Percentiles rank a stretch among this genome's conserved stretches.
phyloP scores from a whole-genome alignment of 192 early-diverging fungal genomes.

The Haplosporangium gracile region DNA sequence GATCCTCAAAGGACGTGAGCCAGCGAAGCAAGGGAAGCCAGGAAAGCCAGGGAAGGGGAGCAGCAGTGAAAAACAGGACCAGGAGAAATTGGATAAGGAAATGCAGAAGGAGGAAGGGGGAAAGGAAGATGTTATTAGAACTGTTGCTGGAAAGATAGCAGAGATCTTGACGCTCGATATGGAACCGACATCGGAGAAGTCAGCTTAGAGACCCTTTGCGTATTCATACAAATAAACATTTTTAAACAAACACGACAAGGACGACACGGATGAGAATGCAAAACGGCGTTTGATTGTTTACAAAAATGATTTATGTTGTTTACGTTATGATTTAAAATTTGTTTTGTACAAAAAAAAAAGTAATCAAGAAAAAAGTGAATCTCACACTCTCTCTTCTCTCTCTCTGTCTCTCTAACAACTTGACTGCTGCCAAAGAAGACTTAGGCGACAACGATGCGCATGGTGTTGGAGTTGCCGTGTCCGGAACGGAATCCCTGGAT shows the following conservation, averaged over 20 bases:
- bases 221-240: no score
- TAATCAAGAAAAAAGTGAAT: neutral
- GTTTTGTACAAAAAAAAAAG: neutral
- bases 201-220: no score
- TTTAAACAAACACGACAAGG: no score
- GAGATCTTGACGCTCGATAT: no score
- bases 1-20: neutral
- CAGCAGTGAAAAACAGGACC: neutral
- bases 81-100: neutral
- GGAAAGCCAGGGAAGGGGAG: neutral
- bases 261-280: no score
- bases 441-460: slow-evolving; percentile 77
- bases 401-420: neutral
- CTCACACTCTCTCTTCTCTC: neutral
- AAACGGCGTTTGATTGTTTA: neutral
- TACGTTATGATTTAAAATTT: neutral
- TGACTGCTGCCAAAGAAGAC: neutral
- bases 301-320: neutral
- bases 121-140: neutral
- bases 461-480: slow-evolving; percentile 86
- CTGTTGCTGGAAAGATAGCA: neutral
- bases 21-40: neutral
- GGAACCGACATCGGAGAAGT: neutral
- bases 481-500: slow-evolving; percentile 86
- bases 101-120: neutral